Evolutionary conservation across 1,139 yeast genomes (phyloP).

Genomic region (Hyphopichia fennica): DNA sequence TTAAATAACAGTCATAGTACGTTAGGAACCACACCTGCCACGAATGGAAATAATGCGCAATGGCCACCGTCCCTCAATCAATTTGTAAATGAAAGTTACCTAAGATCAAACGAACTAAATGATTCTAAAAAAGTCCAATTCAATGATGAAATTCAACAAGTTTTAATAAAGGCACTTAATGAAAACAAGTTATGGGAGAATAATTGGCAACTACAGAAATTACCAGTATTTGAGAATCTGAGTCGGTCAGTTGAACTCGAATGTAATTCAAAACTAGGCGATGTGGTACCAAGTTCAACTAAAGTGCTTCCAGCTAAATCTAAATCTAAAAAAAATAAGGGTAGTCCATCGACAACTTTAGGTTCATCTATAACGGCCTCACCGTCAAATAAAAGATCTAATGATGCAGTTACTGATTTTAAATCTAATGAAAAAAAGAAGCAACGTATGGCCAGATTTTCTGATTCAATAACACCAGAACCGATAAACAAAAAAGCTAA

Average conservation of each 20-base stretch:
- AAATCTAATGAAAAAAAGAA: slow-evolving; percentile 42
- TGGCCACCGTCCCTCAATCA: slow-evolving; percentile 37
- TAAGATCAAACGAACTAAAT: slow-evolving; percentile 17
- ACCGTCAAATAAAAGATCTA: background rate
- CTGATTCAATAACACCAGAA: slow-evolving; percentile 2
- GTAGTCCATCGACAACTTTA: slow-evolving; percentile 2
- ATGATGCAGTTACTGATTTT: slow-evolving; percentile 14
- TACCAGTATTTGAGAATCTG: slow-evolving; percentile 50
- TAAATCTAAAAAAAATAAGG: slow-evolving; percentile 3
- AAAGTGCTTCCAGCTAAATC: background rate
- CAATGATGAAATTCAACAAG: slow-evolving; percentile 27
- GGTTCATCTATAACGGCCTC: background rate
- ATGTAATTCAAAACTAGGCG: slow-evolving; percentile 4
- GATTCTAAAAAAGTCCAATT: slow-evolving; percentile 21
- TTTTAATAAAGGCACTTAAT: slow-evolving; percentile 44
- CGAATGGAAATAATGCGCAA: background rate
- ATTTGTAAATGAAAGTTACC: slow-evolving; percentile 31
- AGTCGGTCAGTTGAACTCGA: slow-evolving; percentile 13
- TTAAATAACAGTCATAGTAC: background rate
- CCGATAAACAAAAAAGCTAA: background rate
- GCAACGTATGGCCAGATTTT: slow-evolving; percentile 53
- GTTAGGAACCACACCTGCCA: slow-evolving; percentile 11
- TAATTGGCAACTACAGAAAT: slow-evolving; percentile 58
- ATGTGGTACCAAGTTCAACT: background rate
- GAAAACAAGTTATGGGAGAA: slow-evolving; percentile 48